Evolutionary conservation across 2,329 filamentous ascomycete genomes (phyloP).

Genomic region (Alternaria brassicicola): DNA sequence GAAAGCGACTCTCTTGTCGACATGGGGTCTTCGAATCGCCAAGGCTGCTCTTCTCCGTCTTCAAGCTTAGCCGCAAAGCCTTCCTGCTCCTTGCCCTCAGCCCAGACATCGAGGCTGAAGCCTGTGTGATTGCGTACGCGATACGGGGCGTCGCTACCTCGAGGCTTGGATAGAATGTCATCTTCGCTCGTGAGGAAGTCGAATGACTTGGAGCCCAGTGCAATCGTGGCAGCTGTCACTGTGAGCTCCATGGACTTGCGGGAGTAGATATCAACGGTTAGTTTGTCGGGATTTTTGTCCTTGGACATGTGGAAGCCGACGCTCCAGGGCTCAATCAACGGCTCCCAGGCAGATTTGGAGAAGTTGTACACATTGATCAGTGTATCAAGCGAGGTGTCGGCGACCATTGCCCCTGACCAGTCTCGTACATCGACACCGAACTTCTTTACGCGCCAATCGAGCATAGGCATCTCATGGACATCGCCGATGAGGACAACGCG

Average conservation of each 20-base stretch:
- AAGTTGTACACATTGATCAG: conserved; percentile 99
- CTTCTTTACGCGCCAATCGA: conserved; percentile 91
- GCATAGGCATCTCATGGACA: conserved; percentile 89
- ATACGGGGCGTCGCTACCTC: conserved; percentile 90
- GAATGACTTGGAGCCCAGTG: conserved; percentile 88
- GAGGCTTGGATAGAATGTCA: conserved; percentile 90
- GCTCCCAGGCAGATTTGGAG: conserved; percentile 98
- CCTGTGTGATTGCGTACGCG: conserved; percentile 94
- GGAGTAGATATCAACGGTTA: conserved; percentile 86
- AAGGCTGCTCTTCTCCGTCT: conserved; percentile 90
- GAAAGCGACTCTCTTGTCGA: conserved; percentile 93
- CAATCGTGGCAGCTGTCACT: conserved; percentile 90
- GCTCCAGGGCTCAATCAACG: conserved; percentile 93
- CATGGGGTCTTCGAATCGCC: conserved; percentile 96
- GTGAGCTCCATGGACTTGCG: conserved; percentile 91
- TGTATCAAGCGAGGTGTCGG: conserved; percentile 87
- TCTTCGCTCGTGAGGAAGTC: conserved; percentile 87
- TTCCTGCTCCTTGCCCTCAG: conserved; percentile 70
- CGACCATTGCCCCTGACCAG: conserved; percentile 87
- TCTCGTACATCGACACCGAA: conserved; percentile 85
- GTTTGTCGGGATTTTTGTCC: conserved; percentile 72
- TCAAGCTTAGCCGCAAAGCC: conserved; percentile 77
- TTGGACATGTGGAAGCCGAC: conserved; percentile 88
- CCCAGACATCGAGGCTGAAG: conserved; percentile 83
- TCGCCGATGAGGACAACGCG: conserved; percentile 95